Conservation (phyloP, 2,329 filamentous ascomycete species). For the Ceratocystis cacaofunesta region DNA sequence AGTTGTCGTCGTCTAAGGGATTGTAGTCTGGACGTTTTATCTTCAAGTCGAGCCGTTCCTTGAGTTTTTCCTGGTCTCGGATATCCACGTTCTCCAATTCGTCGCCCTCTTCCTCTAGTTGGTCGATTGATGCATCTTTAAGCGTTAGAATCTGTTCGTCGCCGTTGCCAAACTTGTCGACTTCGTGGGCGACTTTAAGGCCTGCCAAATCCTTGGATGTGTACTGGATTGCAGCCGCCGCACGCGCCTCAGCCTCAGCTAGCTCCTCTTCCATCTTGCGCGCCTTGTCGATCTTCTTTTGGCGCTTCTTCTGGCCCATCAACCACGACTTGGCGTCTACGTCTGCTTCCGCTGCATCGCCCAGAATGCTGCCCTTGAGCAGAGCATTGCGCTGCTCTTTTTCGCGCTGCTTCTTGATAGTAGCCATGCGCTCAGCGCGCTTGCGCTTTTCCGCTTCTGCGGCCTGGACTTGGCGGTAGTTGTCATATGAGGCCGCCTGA, state of each 20-base stretch:
- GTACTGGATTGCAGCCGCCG: slow-evolving; percentile 52
- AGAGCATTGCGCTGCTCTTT: slow-evolving; percentile 59
- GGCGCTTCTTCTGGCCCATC: slow-evolving; percentile 76
- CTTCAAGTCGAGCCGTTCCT: slow-evolving; percentile 68
- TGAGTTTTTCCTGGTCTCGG: slow-evolving; percentile 54
- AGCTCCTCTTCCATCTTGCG: slow-evolving; percentile 60
- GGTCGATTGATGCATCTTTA: slow-evolving; percentile 79
- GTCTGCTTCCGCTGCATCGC: slow-evolving; percentile 57
- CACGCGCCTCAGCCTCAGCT: slow-evolving; percentile 55
- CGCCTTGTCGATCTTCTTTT: slow-evolving; percentile 75
- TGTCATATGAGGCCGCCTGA: slow-evolving; percentile 56
- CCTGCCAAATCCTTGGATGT: slow-evolving; percentile 76
- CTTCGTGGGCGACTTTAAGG: slow-evolving; percentile 80
- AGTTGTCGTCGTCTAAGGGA: slow-evolving; percentile 57
- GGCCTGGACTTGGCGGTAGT: slow-evolving; percentile 50
- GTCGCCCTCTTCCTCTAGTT: slow-evolving; percentile 67
- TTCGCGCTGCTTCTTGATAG: slow-evolving; percentile 78
- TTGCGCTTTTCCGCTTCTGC: slow-evolving; percentile 63
- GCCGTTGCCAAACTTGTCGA: slow-evolving; percentile 57
- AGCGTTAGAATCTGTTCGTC: slow-evolving; percentile 84
- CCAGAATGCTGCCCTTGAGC: slow-evolving; percentile 70
- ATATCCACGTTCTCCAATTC: slow-evolving; percentile 69
- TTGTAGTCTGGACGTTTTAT: slow-evolving; percentile 86
- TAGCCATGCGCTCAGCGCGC: slow-evolving; percentile 66
- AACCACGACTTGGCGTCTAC: slow-evolving; percentile 78